Evolutionary conservation across 768 basidiomycete species (phyloP).

Genomic region (Calocybe cyanea): DNA sequence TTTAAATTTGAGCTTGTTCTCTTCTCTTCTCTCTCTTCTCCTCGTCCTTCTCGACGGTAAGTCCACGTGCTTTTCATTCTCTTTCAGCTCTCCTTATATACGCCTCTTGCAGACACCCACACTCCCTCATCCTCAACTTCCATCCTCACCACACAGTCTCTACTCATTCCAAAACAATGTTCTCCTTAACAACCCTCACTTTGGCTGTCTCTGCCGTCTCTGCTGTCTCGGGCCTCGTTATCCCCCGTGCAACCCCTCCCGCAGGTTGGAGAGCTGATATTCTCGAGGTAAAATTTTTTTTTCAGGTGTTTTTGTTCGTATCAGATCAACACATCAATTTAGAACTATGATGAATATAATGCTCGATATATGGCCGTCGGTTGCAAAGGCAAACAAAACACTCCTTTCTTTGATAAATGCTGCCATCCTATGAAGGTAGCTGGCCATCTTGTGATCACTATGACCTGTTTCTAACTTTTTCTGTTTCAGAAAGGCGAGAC

Average conservation of each 20-base stretch:
- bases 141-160: slow-evolving; percentile 26
- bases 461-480: too few relatives aligned
- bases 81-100: slow-evolving; percentile 27
- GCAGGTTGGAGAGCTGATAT: slow-evolving; percentile 37
- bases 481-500: slow-evolving; percentile 44
- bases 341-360: slow-evolving; percentile 58
- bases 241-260: slow-evolving; percentile 39
- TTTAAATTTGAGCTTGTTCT: slow-evolving; percentile 14
- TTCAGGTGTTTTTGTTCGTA: slow-evolving; percentile 3
- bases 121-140: slow-evolving; percentile 9
- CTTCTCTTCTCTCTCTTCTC: slow-evolving; percentile 17
- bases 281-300: slow-evolving; percentile 37
- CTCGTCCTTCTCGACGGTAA: slow-evolving; percentile 24
- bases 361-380: slow-evolving; percentile 55
- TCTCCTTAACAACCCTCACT: slow-evolving; percentile 35
- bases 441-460: background rate
- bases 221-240: slow-evolving; percentile 35
- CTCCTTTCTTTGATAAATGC: slow-evolving; percentile 61
- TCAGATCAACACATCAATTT: slow-evolving; percentile 1
- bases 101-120: slow-evolving; percentile 13
- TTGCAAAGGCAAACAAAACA: slow-evolving; percentile 45
- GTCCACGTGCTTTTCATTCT: slow-evolving; percentile 30
- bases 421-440: slow-evolving; percentile 67
- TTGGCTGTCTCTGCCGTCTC: slow-evolving; percentile 37
- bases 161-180: slow-evolving; percentile 32